Base-by-base conservation (phyloP, 345 rosid species). In the Sisymbrium altissimum region DNA sequence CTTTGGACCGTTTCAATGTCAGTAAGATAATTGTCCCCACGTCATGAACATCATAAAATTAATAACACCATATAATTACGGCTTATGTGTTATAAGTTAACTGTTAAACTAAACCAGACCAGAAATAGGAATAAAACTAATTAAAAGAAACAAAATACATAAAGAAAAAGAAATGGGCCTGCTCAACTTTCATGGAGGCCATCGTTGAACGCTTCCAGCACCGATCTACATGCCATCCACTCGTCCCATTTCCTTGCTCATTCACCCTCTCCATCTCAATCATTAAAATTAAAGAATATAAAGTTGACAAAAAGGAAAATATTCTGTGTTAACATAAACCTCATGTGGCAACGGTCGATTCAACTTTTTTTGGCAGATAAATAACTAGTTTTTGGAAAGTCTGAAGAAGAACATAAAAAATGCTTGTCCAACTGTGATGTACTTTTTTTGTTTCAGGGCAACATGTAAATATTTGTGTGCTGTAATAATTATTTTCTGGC, bases 201-300 rank as follows among this genome's bases (percentile, higher is more conserved):
- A 68, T 68, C 7, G 14, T 38, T 49, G 78, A 74, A 66, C 10
- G 7, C 13, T 58, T 74, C 78, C 52, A 58, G 54, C 67, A 40
- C 8, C 46, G 27, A 43, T 59, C 45, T 60, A 76, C 79, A 76
- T 76, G 79, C 1, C 9, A 69, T 55, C 75, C 79, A 62, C 79
- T 61, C 40, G 64, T 68, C 11, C 39, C 56, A 59, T 29, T 61
- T 39, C 44, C 1, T 67, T 66, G 38, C 73, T 39, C 35, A 57
- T 33, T 57, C 41, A 38, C 12, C 19, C 9, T 66, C 44, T 58
- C 55, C 49, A 39, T 49, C 19, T 48, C 78, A 58, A 48, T 67
- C 52, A 29, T 13, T 27, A 13, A 62, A 9, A 57, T 19, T 9
- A 0, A 43, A 53, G 14, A 33, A 19, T 57, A 57, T 12, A 7